Evolutionary conservation across 306 rosid species (phyloP), one percentile per base, ranked within the genome.

Genomic region (Trifolium repens): DNA sequence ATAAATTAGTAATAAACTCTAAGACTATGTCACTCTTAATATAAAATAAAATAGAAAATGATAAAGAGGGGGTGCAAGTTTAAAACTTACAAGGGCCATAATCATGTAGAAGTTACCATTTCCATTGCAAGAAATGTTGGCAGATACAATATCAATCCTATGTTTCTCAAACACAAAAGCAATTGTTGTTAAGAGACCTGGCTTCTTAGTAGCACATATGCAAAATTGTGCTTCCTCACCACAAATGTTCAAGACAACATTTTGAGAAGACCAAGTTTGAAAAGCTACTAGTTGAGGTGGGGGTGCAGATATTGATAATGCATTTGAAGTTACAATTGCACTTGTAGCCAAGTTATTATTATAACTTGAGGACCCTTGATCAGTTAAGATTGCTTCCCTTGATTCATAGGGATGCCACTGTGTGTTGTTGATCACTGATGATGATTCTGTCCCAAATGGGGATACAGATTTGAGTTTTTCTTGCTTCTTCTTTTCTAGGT

Each of bases 201-300:
- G 60, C 69, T 86, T 90, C 84, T 68, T 89, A 14, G 75, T 42
- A 0, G 86, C 19, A 53, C 84, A 91, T 2, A 91, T 78, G 72
- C 78, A 65, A 49, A 88, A 84, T 8, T 91, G 93, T n/a, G 98
- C 98, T n/a, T 81, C 82, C 5, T 61, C 76, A 5, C 91, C 93
- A n/a, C 76, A 85, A 9, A 88, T 15, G 62, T 76, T 90, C 78
- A 90, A 4, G 0, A 86, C 91, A 1, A 91, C 71, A 67, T 91
- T 89, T 7, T 87, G 7, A 11, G 90, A 77, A 46, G 74, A 34
- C 89, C 88, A 88, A 0, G 91, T 91, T n/a, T 91, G 80, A 40
- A 91, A 86, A 8, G 1, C 52, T 2, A 12, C 19, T 3, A 82
- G 78, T 3, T 17, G 59, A 15, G 7, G 80, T 55, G 62, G n/a